Evolutionary conservation across 257 asterid genomes (phyloP).

Genomic region (Nicotiana undulata): DNA sequence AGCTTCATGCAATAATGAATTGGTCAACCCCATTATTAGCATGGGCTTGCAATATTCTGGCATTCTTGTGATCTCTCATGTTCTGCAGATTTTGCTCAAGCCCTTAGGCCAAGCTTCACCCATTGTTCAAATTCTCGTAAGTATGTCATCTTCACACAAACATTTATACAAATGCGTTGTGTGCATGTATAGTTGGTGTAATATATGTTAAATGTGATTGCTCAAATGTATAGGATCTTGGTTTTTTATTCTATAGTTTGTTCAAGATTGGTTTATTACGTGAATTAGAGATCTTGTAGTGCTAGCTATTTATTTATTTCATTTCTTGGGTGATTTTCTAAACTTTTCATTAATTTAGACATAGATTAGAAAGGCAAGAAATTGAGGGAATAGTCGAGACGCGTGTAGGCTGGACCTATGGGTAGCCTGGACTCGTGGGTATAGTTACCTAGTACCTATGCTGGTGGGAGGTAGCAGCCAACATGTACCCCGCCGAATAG

Average conservation of each 20-base stretch:
- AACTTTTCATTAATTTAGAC: neutral
- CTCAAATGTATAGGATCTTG: neutral
- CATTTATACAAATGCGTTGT: neutral
- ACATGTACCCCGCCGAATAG: too few species aligned
- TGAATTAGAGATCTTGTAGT: neutral
- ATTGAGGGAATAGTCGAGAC: neutral
- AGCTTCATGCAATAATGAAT: slow-evolving; percentile 28
- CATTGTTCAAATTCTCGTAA: slow-evolving; percentile 95
- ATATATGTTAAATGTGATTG: neutral
- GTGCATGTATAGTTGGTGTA: neutral
- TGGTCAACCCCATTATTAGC: slow-evolving; percentile 74
- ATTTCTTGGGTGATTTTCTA: neutral
- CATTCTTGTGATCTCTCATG: slow-evolving; percentile 87
- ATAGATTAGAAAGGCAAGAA: neutral
- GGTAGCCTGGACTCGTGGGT: too few species aligned
- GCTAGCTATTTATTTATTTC: neutral
- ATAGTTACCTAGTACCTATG: too few species aligned
- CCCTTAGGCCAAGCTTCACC: slow-evolving; percentile 93
- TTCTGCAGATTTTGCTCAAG: slow-evolving; percentile 71
- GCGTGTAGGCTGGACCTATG: too few species aligned
- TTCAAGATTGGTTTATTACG: neutral
- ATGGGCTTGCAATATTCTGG: slow-evolving; percentile 79
- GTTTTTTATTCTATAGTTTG: neutral
- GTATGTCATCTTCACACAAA: slow-evolving; percentile 54
- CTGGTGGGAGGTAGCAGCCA: too few species aligned